Conservation (phyloP, 2,329 filamentous ascomycete species). For the Rachicladosporium sp. region DNA sequence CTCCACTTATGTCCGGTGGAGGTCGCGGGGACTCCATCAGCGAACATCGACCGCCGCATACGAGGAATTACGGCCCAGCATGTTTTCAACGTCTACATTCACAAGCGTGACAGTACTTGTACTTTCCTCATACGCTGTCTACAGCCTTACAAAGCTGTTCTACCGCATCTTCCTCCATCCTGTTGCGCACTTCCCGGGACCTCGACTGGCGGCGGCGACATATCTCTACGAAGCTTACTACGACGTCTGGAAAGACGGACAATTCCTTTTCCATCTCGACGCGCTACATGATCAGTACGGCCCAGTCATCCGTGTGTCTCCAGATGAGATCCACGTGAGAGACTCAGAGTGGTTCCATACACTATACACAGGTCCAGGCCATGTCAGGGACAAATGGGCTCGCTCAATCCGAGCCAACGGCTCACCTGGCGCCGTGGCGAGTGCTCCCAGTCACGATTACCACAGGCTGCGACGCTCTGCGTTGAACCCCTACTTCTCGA, state of each 20-base stretch:
- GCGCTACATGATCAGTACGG: conserved; percentile 14
- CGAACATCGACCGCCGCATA: no score
- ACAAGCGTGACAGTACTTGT: no score
- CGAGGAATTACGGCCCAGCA: no score
- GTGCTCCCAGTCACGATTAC: conserved; percentile 7
- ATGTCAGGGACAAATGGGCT: conserved; percentile 6
- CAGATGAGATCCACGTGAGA: conserved; percentile 7
- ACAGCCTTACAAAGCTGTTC: conserved; percentile 9
- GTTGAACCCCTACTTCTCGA: conserved; percentile 18
- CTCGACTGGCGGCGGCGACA: conserved; percentile 14
- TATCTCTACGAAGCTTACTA: conserved; percentile 10
- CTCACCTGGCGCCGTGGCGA: conserved; percentile 8
- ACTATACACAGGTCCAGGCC: conserved; percentile 9
- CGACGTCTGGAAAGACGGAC: conserved; percentile 3
- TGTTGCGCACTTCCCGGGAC: conserved; percentile 26
- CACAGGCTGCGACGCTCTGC: conserved; percentile 8
- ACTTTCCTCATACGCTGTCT: no score
- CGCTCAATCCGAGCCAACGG: conserved; percentile 7
- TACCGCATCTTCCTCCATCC: conserved; percentile 29
- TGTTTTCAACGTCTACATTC: no score
- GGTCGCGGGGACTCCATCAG: no score
- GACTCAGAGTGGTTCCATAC: conserved; percentile 9
- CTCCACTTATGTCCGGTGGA: no score
- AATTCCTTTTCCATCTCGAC: conserved; percentile 12
- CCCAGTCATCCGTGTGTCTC: conserved; percentile 11